Base-by-base conservation (phyloP, 2,329 filamentous ascomycete species). In the Neoarthrinium moseri region DNA sequence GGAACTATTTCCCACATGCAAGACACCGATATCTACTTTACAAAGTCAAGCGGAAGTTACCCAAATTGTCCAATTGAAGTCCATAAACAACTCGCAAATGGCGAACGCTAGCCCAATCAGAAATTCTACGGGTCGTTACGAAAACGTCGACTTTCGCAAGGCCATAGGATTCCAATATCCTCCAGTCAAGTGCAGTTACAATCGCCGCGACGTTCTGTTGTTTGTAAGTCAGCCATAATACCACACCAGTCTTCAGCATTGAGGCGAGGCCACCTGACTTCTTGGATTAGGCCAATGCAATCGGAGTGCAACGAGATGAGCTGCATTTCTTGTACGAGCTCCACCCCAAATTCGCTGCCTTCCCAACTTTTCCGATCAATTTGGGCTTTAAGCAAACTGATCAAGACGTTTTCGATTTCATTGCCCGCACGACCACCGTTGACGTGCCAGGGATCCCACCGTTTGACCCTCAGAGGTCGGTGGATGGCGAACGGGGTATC, bases 331-430 rank as follows among this genome's bases (percentile, higher is more conserved):
- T 69, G 17, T 71, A 72, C 53, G 72, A 75, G 43, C 60, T 70
- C 2, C 64, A 74, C 27, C 69, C 70, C 5, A 57, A 62, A 17
- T 74, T 74, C 37, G 64, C 70, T 13, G 60, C 58, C 6, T 74
- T 74, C 49, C 72, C 72, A n/a, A 74, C 71, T 0, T 74, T 73
- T 46, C 66, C 71, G 22, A 66, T 72, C 52, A 72, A 72, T 45
- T 61, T 73, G 4, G 60, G 63, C 29, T 73, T 72, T 57, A 74
- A 74, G 55, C 64, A 69, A 53, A 70, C 69, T 5, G 64, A 68
- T 41, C 67, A 71, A 46, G 71, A 73, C 51, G 38, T 41, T 8
- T 41, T 41, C 26, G 38, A 41, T 17, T 41, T 41, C 17, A 41
- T 41, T 20, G 56, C 63, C 6, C 63, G 64, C 20, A 65, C 62